Base-by-base conservation (phyloP, 306 rosid species). In the Fragaria iinumae region DNA sequence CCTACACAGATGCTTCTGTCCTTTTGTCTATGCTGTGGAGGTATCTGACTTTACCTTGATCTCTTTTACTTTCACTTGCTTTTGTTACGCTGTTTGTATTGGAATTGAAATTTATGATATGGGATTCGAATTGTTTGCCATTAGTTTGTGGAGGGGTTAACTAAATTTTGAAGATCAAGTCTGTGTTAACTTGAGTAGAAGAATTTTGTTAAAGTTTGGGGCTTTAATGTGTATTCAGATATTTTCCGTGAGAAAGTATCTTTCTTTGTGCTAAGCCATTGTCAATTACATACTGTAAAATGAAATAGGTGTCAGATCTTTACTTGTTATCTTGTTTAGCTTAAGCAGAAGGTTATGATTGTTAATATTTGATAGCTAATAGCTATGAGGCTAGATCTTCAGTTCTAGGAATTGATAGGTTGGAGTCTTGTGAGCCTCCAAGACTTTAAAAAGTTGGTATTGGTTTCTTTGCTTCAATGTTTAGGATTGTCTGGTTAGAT, bases 11-110 rank as follows among this genome's bases (percentile, higher is more conserved):
- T 69, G 70, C 59, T 75, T 80, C 82, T 80, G 49, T 56, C 82
- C 2, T 85, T 79, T 23, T 78, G 78, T 44, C 74, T 53, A 69
- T 82, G 84, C 79, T 83, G 86, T 39, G 83, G 81, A 77, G 89
- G 89, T 86, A 67, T 52, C 25, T 72, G 2, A 5, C 72, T 57
- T 72, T 25, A 9, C 43, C 50, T 53, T 71, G 59, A 48, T 23
- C 64, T 66, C 65, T 39, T 78, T 71, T 20, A 6, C 1, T 10
- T 55, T 76, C 11, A 66, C 41, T 47, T 60, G 45, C 17, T 65
- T 48, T 18, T 38, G 63, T 18, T 48, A 47, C 50, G 4, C 8
- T n/a, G 21, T 38, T 55, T 68, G 36, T 57, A 44, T 4, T 47
- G 39, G 63, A 38, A 69, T 27, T 32, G 41, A 45, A 50, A 73